Percentiles rank a stretch among this genome's conserved stretches.
phyloP scores from a whole-genome alignment of 164 flowering plant species.

The Cinnamomum chago region DNA sequence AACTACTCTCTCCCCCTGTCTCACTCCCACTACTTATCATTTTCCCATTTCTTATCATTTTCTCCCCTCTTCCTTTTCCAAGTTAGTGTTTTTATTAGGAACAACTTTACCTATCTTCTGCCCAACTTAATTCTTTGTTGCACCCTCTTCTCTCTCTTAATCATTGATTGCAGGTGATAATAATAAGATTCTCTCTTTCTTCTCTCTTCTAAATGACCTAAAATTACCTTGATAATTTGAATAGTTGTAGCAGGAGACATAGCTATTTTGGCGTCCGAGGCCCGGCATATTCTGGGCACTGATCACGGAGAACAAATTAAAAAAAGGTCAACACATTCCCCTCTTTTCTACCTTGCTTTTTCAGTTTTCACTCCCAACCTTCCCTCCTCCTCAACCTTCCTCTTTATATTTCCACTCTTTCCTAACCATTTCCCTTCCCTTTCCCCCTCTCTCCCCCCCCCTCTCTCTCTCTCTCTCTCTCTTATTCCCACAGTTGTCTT shows the following conservation, averaged over 20 bases:
- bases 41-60: not conserved
- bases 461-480: not conserved
- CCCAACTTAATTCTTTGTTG: no score
- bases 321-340: not conserved
- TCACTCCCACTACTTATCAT: not conserved
- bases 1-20: not conserved
- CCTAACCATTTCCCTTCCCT: not conserved
- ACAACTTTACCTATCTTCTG: no score
- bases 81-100: no score
- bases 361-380: no score
- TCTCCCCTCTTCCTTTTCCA: not conserved
- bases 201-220: not conserved
- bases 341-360: not conserved
- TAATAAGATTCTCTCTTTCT: not conserved
- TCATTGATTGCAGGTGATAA: no score
- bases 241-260: not conserved
- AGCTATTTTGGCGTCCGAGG: not conserved
- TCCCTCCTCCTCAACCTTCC: not conserved
- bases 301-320: not conserved
- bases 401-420: not conserved
- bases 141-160: not conserved
- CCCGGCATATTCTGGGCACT: not conserved
- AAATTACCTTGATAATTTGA: no score
- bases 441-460: not conserved
- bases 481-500: not conserved